Evolutionary conservation across 2,329 filamentous ascomycete species (phyloP), one percentile per base, ranked within the genome.

Genomic region (Tolypocladium pustulatum): DNA sequence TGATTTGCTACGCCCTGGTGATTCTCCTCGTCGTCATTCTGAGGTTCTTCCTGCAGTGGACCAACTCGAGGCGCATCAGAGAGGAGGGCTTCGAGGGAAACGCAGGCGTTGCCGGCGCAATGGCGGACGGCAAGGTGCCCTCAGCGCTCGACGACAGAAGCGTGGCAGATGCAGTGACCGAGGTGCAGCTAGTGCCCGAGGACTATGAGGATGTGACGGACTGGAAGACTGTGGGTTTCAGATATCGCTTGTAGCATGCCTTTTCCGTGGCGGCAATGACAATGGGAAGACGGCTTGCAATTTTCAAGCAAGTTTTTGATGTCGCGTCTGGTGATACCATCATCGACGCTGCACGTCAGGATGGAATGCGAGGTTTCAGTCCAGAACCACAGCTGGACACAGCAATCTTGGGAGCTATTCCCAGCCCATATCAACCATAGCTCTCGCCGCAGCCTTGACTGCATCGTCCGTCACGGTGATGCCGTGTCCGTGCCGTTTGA

Each of bases 181-280:
- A 69, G 36, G 67, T 75, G 0, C 71, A 74, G 55, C 64, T 80
- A 27, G 68, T 71, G 22, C 71, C 75, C 0, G 73, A 76, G 57
- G 78, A 80, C 59, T 80, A 82, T 59, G 80, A 83, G 25, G 82
- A 86, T 66, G 68, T 80, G 2, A 85, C 83, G 2, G 83, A 86
- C 64, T 84, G 81, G 78, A 76, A 83, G 41, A 83, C 76, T 1
- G 67, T 76, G 22, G 83, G 83, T 0, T 86, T 86, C 61, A 76
- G 82, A 49, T 86, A 86, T 68, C 76, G 83, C 34, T 65, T 81
- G 32, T 81, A 65, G 49, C 30, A 22, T n/a, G n/a, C n/a, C n/a
- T n/a, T n/a, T n/a, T n/a, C n/a, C n/a, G n/a, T n/a, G n/a, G n/a
- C n/a, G n/a, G n/a, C n/a, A n/a, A n/a, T 34, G 49, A 22, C 20